Conservation (phyloP, 495 filamentous ascomycete species). For the Penicillium tannophilum region DNA sequence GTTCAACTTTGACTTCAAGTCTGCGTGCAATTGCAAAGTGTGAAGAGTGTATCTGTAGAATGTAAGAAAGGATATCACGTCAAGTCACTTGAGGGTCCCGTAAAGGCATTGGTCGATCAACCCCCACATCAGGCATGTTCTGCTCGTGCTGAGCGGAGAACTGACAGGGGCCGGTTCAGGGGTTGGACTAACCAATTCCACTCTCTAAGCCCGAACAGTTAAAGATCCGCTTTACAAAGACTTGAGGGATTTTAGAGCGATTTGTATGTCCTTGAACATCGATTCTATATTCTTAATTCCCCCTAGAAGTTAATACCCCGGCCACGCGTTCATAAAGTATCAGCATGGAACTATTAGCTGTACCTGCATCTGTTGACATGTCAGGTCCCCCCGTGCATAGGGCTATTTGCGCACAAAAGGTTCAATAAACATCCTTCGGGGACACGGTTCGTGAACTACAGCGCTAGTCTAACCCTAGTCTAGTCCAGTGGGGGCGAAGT, state of each 20-base stretch:
- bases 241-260: not conserved
- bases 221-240: slow-evolving; percentile 1
- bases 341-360: not conserved
- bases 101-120: slow-evolving; percentile 23
- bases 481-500: slow-evolving; percentile 7
- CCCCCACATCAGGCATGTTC: slow-evolving; percentile 31
- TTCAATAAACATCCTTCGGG: not conserved
- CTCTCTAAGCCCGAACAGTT: not conserved
- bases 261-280: not conserved
- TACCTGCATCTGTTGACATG: not conserved
- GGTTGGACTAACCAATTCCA: slow-evolving; percentile 22
- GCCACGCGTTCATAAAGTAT: not conserved
- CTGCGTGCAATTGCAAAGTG: not conserved
- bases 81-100: no score
- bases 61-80: not conserved
- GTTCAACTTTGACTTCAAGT: not conserved
- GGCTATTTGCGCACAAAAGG: not conserved
- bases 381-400: not conserved
- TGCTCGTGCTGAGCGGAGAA: slow-evolving; percentile 31
- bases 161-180: slow-evolving; percentile 34
- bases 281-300: not conserved
- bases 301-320: not conserved
- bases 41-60: no score
- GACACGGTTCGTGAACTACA: slow-evolving; percentile 23
- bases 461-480: slow-evolving; percentile 13